A percentile compares a stretch with the other conserved stretches of the same genome.
phyloP scores from a whole-genome alignment of 2,329 filamentous ascomycete genomes.

The Aspergillus hiratsukae region DNA sequence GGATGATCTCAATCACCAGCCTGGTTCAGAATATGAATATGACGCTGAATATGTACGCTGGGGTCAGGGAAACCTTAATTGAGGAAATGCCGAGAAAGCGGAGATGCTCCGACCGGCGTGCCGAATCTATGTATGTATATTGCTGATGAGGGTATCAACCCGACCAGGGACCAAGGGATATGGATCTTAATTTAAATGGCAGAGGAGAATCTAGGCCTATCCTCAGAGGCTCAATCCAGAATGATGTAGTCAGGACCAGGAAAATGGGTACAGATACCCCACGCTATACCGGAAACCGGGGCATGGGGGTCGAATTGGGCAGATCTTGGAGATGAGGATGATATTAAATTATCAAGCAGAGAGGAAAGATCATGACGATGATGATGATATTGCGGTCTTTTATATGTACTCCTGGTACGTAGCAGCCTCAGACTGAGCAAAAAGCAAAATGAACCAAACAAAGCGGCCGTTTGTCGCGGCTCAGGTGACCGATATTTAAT shows the following conservation, averaged over 20 bases:
- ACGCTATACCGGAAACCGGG: conserved; percentile 5
- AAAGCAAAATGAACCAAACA: not conserved
- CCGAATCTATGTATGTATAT: not conserved
- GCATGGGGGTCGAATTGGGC: conserved; percentile 1
- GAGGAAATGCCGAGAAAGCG: not conserved
- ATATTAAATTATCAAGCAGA: not conserved
- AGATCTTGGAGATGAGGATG: not conserved
- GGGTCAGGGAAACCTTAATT: not conserved
- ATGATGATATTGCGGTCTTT: not conserved
- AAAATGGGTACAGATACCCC: conserved; percentile 1
- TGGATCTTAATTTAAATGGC: conserved; percentile 6
- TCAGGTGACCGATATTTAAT: not conserved
- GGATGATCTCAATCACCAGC: not conserved
- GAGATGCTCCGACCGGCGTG: not conserved
- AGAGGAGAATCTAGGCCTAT: not conserved
- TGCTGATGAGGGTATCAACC: not conserved
- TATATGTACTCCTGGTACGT: not conserved
- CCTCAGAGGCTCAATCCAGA: conserved; percentile 7
- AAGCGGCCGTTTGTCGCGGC: not conserved
- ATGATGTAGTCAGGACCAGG: conserved; percentile 3
- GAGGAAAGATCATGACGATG: not conserved
- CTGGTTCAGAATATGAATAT: not conserved
- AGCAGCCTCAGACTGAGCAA: not conserved
- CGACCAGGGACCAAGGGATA: not conserved
- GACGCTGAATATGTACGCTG: not conserved